These are phyloP conservation scores for Acmispon strigosus DNA, from an alignment of 306 rosid species.

Conservation along the genomic window DNA sequence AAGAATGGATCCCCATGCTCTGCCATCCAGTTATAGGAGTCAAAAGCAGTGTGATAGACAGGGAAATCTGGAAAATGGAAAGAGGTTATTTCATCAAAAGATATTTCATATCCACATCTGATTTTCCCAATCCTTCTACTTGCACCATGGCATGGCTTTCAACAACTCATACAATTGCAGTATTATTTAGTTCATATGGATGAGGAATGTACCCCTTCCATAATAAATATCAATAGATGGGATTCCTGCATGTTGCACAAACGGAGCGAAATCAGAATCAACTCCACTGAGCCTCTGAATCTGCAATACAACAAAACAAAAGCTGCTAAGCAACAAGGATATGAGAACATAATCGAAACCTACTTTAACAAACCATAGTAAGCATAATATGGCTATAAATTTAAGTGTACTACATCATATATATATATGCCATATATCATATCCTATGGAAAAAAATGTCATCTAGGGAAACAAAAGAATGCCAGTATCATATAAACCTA, in stretches of 20 bases:
- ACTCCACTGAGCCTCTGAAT: constrained; percentile 68
- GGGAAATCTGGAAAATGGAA: constrained; percentile 61
- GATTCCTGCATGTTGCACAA: constrained; percentile 90
- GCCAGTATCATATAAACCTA: not conserved
- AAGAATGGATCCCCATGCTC: constrained; percentile 83
- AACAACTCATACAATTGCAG: too few species aligned
- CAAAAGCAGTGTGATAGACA: constrained; percentile 89
- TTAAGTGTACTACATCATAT: too few species aligned
- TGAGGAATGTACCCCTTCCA: constrained; percentile 60
- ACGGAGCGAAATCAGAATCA: constrained; percentile 89
- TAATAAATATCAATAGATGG: constrained; percentile 82
- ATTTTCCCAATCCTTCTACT: not conserved
- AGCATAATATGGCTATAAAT: not conserved
- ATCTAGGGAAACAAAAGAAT: not conserved
- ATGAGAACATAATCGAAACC: not conserved
- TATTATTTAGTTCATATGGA: not conserved
- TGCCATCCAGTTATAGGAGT: constrained; percentile 86
- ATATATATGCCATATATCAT: not conserved
- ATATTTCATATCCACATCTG: not conserved
- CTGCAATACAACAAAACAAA: constrained; percentile 44
- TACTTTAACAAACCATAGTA: not conserved
- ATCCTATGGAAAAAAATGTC: not conserved
- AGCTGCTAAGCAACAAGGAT: constrained; percentile 15
- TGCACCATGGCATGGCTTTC: too few species aligned
- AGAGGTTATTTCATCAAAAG: constrained; percentile 3